These are phyloP conservation scores for Trichoderma oligosporum DNA, from an alignment of 2,329 filamentous ascomycete species.

Conservation along the genomic window DNA sequence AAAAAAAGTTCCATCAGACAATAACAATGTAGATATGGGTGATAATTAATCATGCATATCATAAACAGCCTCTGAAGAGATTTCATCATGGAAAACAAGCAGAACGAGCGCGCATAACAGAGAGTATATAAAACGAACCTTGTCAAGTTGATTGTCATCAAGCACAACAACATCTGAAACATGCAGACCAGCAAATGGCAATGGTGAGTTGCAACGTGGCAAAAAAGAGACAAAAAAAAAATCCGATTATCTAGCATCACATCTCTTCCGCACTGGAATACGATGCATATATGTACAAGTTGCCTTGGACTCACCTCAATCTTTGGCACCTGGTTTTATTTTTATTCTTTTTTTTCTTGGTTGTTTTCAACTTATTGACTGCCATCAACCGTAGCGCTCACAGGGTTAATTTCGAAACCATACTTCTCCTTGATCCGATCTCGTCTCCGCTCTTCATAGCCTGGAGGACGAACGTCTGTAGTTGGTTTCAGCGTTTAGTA, in stretches of 20 bases:
- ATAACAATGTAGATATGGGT: constrained; percentile 21
- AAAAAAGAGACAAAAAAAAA: constrained; percentile 28
- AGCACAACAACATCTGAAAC: background rate
- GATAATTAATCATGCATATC: constrained; percentile 38
- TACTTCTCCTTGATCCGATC: constrained; percentile 82
- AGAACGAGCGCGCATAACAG: background rate
- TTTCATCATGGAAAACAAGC: constrained; percentile 37
- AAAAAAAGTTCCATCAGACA: constrained; percentile 2
- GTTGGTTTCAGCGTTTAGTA: background rate
- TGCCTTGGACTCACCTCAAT: constrained; percentile 24
- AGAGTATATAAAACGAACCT: constrained; percentile 24
- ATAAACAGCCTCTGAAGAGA: constrained; percentile 48
- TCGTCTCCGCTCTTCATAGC: constrained; percentile 79
- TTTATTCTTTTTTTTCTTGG: background rate
- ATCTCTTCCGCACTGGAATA: constrained; percentile 33
- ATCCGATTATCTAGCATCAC: constrained; percentile 42
- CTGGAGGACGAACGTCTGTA: constrained; percentile 72
- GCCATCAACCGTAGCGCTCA: constrained; percentile 49
- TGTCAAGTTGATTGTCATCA: background rate
- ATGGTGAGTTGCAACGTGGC: background rate
- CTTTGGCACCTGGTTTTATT: constrained; percentile 24
- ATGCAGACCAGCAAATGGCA: background rate
- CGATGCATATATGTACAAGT: constrained; percentile 37
- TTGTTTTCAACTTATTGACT: constrained; percentile 31
- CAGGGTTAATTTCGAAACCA: constrained; percentile 74